Base-by-base conservation (phyloP, 352 stramenopile species). In the Phytophthora tentaculata region DNA sequence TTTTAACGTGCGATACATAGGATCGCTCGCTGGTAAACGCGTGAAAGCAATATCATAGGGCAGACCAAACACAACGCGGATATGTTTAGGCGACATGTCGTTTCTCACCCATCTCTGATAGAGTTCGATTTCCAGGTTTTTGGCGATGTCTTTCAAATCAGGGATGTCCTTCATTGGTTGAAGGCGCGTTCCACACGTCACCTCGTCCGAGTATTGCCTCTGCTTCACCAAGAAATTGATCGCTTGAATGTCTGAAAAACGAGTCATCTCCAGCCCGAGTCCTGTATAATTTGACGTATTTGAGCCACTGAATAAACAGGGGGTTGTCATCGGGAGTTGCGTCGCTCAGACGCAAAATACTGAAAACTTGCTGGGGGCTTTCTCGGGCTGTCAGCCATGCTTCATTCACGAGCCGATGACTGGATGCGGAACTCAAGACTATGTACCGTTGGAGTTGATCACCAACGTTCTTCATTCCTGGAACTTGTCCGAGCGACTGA, bases 401-500 rank as follows among this genome's bases (percentile, higher is more conserved):
- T 0, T 16, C 26, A 35, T 55, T 44, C 41, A 61, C n/a, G 9
- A 61, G 17, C 17, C 20, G 16, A 24, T 50, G 41, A 23, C n/a
- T 41, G 12, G 24, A 23, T 17, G 22, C 17, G 8, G 54, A 61
- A 4, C 2, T 14, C 19, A 39, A 32, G 7, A 52, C 20, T n/a
- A 61, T 24, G 24, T 45, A 44, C n/a, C 14, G 28, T 26, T 63
- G 56, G 14, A 63, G 41, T 20, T 12, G 0, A 1, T 63, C 28
- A n/a, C 24, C 56, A 9, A 24, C 13, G 4, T 22, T 6, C 26
- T 62, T 62, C 19, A 50, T 54, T 1, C 5, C n/a, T 4, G 43
- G 56, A 12, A 45, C 22, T 45, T 47, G 29, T 24, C 39, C 2
- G 17, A 62, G 26, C 2, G 43, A 62, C 13, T 62, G 56, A 12